phyloP scores from a whole-genome alignment of 352 stramenopile genomes.

The Pseudoperonospora humuli region DNA sequence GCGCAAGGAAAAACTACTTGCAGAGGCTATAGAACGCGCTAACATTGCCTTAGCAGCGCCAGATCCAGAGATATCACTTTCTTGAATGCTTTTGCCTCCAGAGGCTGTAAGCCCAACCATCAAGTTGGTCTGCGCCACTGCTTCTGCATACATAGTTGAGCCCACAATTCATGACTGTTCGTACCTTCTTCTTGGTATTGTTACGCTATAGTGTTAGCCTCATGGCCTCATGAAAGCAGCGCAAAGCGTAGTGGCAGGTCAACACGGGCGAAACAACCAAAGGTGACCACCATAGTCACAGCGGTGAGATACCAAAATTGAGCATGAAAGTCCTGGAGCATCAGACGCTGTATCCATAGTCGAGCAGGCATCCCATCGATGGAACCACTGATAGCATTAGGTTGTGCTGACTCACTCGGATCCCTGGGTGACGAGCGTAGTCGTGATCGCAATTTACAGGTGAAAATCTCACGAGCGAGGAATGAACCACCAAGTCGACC shows the following conservation, averaged over 20 bases:
- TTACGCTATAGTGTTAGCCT: slow-evolving; percentile 1
- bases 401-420: slow-evolving; percentile 5
- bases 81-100: neutral
- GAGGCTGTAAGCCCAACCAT: too few relatives aligned
- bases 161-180: slow-evolving; percentile 10
- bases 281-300: slow-evolving; percentile 76
- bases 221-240: slow-evolving; percentile 30
- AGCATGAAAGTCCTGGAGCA: slow-evolving; percentile 78
- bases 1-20: slow-evolving; percentile 61
- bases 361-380: slow-evolving; percentile 65
- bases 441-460: slow-evolving; percentile 64
- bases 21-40: slow-evolving; percentile 30
- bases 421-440: slow-evolving; percentile 33
- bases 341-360: slow-evolving; percentile 79
- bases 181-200: slow-evolving; percentile 7
- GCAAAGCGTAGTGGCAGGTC: slow-evolving; percentile 71
- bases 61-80: slow-evolving; percentile 1
- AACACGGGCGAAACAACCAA: slow-evolving; percentile 76
- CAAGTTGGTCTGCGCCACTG: slow-evolving; percentile 15
- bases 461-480: slow-evolving; percentile 79
- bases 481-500: slow-evolving; percentile 62
- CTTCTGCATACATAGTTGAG: slow-evolving; percentile 16
- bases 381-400: slow-evolving; percentile 21
- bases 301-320: slow-evolving; percentile 85
- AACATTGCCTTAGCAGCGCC: slow-evolving; percentile 22